A percentile compares a stretch with the other conserved stretches of the same genome.
phyloP scores from a whole-genome alignment of 2,329 filamentous ascomycete genomes.

The Fusarium longipes region DNA sequence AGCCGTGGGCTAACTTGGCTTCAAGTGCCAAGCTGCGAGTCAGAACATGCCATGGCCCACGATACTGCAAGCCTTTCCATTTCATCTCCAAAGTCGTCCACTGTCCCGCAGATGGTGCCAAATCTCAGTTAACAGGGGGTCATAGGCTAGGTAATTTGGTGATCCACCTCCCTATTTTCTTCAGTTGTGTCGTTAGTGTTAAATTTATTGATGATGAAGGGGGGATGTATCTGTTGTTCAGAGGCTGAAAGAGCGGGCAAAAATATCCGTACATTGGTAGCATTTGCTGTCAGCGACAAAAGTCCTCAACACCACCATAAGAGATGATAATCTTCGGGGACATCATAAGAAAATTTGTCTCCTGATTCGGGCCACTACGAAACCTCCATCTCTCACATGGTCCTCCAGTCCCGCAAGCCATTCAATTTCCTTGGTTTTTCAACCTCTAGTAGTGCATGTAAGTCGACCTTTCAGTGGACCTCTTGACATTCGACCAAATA shows the following conservation, averaged over 20 bases:
- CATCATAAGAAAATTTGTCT: background rate
- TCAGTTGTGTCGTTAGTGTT: slow-evolving; percentile 8
- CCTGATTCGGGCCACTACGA: slow-evolving; percentile 16
- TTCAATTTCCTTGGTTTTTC: slow-evolving; percentile 42
- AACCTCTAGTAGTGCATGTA: slow-evolving; percentile 32
- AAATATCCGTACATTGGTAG: background rate
- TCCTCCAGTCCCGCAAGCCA: slow-evolving; percentile 31
- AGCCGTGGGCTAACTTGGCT: background rate
- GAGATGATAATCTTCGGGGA: background rate
- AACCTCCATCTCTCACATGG: slow-evolving; percentile 24
- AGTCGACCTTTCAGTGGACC: slow-evolving; percentile 39
- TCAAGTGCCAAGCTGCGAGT: slow-evolving; percentile 30
- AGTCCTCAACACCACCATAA: background rate
- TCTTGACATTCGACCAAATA: slow-evolving; percentile 24
- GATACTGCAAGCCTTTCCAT: slow-evolving; percentile 9
- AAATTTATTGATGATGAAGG: background rate
- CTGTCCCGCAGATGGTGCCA: slow-evolving; percentile 24
- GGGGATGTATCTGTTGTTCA: background rate
- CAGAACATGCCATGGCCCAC: slow-evolving; percentile 20
- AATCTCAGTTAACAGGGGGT: slow-evolving; percentile 27
- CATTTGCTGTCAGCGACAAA: background rate
- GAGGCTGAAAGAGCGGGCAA: background rate
- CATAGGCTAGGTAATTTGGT: slow-evolving; percentile 33
- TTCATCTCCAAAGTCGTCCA: slow-evolving; percentile 19
- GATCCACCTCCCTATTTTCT: slow-evolving; percentile 31